These are phyloP conservation scores for Xylaria scruposa DNA, from an alignment of 495 filamentous ascomycete genomes.

Conservation along the genomic window DNA sequence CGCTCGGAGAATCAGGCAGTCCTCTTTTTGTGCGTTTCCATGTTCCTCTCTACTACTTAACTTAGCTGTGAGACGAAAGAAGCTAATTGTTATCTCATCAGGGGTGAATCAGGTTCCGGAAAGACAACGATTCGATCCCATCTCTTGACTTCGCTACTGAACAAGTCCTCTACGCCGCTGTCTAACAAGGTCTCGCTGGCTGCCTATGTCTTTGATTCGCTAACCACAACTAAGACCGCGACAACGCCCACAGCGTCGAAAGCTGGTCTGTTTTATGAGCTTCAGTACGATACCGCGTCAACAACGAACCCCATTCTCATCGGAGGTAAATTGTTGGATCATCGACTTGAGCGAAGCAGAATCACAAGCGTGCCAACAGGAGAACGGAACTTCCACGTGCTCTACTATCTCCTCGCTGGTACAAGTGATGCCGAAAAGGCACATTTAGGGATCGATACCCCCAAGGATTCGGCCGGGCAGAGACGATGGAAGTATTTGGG, in stretches of 20 bases:
- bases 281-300: constrained; percentile 92
- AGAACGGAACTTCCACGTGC: constrained; percentile 92
- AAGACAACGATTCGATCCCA: constrained; percentile 95
- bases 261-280: constrained; percentile 90
- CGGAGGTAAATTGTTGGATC: constrained; percentile 92
- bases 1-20: constrained; percentile 92
- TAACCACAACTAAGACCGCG: constrained; percentile 97
- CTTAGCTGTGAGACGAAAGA: background rate
- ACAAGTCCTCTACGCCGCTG: constrained; percentile 87
- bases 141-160: constrained; percentile 80
- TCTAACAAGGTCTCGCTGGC: constrained; percentile 92
- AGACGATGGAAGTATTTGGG: constrained; percentile 96
- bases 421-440: constrained; percentile 88
- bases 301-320: constrained; percentile 82
- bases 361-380: constrained; percentile 91
- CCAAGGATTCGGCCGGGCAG: constrained; percentile 57
- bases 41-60: constrained; percentile 9
- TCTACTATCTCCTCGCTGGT: constrained; percentile 94
- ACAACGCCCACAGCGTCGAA: constrained; percentile 96
- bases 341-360: constrained; percentile 87
- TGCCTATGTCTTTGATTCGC: constrained; percentile 90
- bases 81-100: constrained; percentile 47
- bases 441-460: constrained; percentile 83
- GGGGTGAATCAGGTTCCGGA: constrained; percentile 92
- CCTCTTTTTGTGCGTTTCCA: constrained; percentile 79